Percentiles rank a stretch among this genome's conserved stretches.
These are phyloP conservation scores for Pseudomicrostroma phylloplanum DNA, from an alignment of 1,284 basidiomycete genomes.

Conservation along the genomic window DNA sequence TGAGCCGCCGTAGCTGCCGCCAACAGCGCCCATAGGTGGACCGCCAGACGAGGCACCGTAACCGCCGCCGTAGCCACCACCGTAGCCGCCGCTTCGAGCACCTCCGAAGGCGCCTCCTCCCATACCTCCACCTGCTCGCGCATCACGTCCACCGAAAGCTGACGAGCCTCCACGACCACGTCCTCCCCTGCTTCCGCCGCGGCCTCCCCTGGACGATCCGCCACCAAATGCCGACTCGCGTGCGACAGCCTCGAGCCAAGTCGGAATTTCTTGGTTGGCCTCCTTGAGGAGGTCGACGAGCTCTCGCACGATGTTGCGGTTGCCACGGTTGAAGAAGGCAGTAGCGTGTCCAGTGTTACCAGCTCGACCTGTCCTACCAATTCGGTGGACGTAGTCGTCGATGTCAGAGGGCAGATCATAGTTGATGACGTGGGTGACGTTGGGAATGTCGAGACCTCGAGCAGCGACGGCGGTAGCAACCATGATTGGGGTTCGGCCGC, in stretches of 20 bases:
- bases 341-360: slow-evolving; percentile 93
- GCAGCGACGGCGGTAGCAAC: slow-evolving; percentile 98
- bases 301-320: slow-evolving; percentile 73
- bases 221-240: slow-evolving; percentile 72
- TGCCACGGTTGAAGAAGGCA: slow-evolving; percentile 55
- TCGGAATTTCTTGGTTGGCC: slow-evolving; percentile 90
- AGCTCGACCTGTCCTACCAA: slow-evolving; percentile 95
- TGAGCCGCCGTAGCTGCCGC: slow-evolving; percentile 15
- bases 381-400: slow-evolving; percentile 60
- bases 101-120: slow-evolving; percentile 37
- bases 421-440: slow-evolving; percentile 97
- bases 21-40: slow-evolving; percentile 10
- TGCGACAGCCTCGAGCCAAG: slow-evolving; percentile 83
- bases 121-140: slow-evolving; percentile 40
- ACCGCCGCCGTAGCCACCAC: slow-evolving; percentile 16
- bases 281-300: slow-evolving; percentile 87
- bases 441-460: slow-evolving; percentile 97
- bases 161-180: slow-evolving; percentile 57
- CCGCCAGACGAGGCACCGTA: slow-evolving; percentile 11
- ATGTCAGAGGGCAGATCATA: slow-evolving; percentile 98
- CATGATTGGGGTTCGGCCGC: slow-evolving; percentile 87
- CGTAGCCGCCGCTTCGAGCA: slow-evolving; percentile 16
- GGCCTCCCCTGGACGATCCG: slow-evolving; percentile 55
- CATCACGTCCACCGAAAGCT: slow-evolving; percentile 45
- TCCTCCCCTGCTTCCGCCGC: slow-evolving; percentile 58